Conservation (phyloP, 2,329 filamentous ascomycete genomes). For the Penicillium sp. region DNA sequence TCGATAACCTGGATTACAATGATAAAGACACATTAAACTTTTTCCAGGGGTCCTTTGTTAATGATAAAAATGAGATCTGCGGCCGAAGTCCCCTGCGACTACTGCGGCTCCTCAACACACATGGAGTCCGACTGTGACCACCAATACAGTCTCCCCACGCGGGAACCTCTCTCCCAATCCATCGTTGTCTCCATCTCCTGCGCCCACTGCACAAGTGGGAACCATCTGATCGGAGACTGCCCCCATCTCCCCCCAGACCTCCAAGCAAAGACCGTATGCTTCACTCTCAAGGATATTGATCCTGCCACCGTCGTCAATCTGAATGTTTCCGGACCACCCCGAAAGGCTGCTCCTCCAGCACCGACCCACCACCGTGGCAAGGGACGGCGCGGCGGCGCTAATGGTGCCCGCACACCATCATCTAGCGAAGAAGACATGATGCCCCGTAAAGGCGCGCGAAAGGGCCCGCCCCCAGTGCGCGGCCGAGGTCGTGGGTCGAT, state of each 20-base stretch:
- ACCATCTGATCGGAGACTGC: constrained; percentile 49
- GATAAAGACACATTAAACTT: no score
- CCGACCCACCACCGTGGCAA: constrained; percentile 15
- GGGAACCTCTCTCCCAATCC: constrained; percentile 26
- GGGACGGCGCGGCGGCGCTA: constrained; percentile 30
- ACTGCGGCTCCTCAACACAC: constrained; percentile 61
- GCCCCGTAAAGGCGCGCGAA: constrained; percentile 27
- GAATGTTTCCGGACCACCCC: constrained; percentile 28
- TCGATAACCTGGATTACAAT: no score
- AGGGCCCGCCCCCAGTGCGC: constrained; percentile 28
- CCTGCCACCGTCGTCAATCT: constrained; percentile 42
- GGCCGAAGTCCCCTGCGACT: constrained; percentile 57
- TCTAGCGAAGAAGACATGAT: constrained; percentile 41
- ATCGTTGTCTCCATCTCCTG: constrained; percentile 48
- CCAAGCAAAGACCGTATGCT: constrained; percentile 34
- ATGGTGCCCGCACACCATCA: constrained; percentile 25
- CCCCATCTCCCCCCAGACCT: constrained; percentile 33
- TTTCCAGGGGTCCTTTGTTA: no score
- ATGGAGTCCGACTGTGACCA: constrained; percentile 61
- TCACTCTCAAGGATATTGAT: constrained; percentile 42
- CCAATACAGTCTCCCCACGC: constrained; percentile 54
- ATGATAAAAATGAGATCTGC: no score
- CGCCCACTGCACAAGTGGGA: constrained; percentile 45
- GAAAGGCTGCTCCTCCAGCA: constrained; percentile 7
- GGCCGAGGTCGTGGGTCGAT: constrained; percentile 36